A percentile compares a stretch with the other conserved stretches of the same genome.
Evolutionary conservation across 352 stramenopile species (phyloP).

Genomic region (Pythium biforme): DNA sequence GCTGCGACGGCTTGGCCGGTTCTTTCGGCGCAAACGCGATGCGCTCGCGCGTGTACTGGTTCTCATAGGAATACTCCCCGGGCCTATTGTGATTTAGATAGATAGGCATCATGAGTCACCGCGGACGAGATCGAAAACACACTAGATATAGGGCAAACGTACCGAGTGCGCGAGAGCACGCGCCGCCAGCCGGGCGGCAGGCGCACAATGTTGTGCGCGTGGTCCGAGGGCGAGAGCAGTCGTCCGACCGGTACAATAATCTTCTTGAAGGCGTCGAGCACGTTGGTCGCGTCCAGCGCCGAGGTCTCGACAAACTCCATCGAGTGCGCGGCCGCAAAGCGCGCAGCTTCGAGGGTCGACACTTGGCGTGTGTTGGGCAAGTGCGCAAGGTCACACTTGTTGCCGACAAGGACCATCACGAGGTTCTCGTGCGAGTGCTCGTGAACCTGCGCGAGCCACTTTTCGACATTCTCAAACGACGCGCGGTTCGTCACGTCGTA

Average conservation of each 20-base stretch:
- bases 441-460: conserved; percentile 79
- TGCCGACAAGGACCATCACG: conserved; percentile 82
- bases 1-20: conserved; percentile 81
- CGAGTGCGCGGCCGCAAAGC: conserved; percentile 72
- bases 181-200: conserved; percentile 75
- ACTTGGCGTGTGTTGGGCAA: conserved; percentile 75
- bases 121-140: neutral
- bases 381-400: conserved; percentile 87
- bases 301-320: conserved; percentile 90
- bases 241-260: conserved; percentile 84
- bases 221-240: conserved; percentile 57
- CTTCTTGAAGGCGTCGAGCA: conserved; percentile 87
- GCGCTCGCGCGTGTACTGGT: conserved; percentile 88
- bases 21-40: conserved; percentile 86
- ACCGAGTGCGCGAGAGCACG: conserved; percentile 76
- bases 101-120: neutral
- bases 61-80: conserved; percentile 87
- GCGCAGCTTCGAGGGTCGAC: conserved; percentile 81
- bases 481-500: conserved; percentile 91
- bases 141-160: neutral
- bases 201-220: conserved; percentile 59
- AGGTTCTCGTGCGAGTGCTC: conserved; percentile 83
- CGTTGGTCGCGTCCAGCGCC: conserved; percentile 82
- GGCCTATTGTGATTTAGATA: conserved; percentile 33
- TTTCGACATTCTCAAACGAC: conserved; percentile 79